Conservation (phyloP, 208 protist species). For the Leishmania tarentolae region DNA sequence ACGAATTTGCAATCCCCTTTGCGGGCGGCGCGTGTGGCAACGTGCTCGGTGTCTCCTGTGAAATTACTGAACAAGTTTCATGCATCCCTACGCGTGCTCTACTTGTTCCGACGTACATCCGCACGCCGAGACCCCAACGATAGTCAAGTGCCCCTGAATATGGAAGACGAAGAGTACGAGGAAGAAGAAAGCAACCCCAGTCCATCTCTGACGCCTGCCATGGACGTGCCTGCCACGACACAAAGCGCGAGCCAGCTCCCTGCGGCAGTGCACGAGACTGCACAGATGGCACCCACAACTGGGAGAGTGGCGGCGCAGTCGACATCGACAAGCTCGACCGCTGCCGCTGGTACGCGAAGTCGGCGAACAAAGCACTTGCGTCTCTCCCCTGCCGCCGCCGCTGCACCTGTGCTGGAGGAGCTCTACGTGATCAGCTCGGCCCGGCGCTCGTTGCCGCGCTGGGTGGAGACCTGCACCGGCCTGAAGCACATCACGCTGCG, state of each 20-base stretch:
- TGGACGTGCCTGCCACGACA: background rate
- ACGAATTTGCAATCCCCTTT: conserved; percentile 10
- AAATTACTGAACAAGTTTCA: conserved; percentile 20
- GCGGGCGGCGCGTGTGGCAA: conserved; percentile 19
- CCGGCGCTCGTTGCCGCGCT: conserved; percentile 7
- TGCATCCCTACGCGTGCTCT: conserved; percentile 26
- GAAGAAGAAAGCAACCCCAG: conserved; percentile 11
- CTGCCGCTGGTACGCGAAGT: background rate
- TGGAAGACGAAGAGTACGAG: conserved; percentile 36
- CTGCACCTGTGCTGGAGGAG: conserved; percentile 24
- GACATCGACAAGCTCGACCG: background rate
- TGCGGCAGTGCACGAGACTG: background rate
- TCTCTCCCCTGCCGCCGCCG: conserved; percentile 1
- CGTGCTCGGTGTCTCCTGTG: conserved; percentile 6
- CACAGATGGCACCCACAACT: background rate
- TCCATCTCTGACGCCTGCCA: background rate
- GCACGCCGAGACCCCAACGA: conserved; percentile 6
- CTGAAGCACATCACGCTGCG: conserved; percentile 8
- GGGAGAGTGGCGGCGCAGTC: background rate
- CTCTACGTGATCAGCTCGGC: conserved; percentile 16
- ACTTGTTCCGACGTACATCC: conserved; percentile 11
- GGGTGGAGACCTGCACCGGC: conserved; percentile 12
- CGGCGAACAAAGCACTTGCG: background rate
- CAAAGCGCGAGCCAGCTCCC: background rate
- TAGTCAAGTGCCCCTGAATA: background rate